Evolutionary conservation across 306 rosid genomes (phyloP), one percentile per base, ranked within the genome.

Genomic region (Prunus mira): DNA sequence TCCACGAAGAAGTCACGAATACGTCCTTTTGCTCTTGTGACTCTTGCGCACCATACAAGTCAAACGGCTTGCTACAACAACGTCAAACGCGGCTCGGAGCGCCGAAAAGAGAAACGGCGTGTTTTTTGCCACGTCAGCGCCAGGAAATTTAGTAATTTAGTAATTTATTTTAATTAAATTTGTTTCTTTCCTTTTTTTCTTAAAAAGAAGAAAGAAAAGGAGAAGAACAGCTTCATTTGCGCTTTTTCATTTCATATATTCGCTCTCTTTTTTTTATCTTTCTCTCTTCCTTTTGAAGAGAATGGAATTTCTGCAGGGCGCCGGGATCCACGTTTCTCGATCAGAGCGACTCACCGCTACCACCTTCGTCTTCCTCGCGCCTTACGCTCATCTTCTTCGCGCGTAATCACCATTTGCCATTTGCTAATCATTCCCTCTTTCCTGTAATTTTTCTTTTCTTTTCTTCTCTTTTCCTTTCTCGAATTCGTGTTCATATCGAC

Each of bases 321-420:
- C 86, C 76, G 89, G 90, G 87, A 89, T 91, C 94, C 92, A 78
- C 89, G 84, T 84, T 84, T 86, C 81, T 87, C 87, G 84, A 86
- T 81, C 89, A 50, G 77, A 50, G 70, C 65, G 75, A 34, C 41
- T 30, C 41, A 17, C 41, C 65, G 3, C 41, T 13, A 34, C 46
- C 14, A 69, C 69, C 78, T 83, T 78, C 73, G 84, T 47, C 49
- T 76, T 79, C 84, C 34, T 24, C 62, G 25, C 17, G 20, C 50
- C 61, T 34, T 58, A 69, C 74, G 78, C n/a, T 45, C 55, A 32
- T 38, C 76, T 60, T 82, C 82, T 41, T 74, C 65, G 76, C 83
- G 83, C 84, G 70, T 86, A 68, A 76, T 75, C 89, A 28, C 58
- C 79, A 27, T 82, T 61, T 76, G 66, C 34, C 52, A 12, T 68